Evolutionary conservation across 2,329 filamentous ascomycete genomes (phyloP), one percentile per base, ranked within the genome.

Genomic region (Pyricularia sp.): DNA sequence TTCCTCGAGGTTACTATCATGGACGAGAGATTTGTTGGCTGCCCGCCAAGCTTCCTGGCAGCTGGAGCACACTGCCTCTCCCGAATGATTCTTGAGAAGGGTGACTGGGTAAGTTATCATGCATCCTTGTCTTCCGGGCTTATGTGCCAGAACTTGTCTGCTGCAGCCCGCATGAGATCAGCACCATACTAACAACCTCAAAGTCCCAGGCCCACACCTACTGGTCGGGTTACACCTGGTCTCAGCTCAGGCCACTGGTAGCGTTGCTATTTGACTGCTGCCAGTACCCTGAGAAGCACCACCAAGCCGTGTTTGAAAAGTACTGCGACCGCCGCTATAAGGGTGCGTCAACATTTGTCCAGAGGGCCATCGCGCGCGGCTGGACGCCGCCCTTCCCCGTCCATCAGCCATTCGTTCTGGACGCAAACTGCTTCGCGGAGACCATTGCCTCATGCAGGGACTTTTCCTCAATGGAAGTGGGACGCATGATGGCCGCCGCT

Each of bases 1-100:
- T 97, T 99, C 80, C 85, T 99, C 30, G 95, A 99, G 78, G 87
- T 98, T 69, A 96, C 93, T 55, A 90, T 98, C 78, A 97, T 98
- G 93, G 95, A 99, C 77, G 94, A 98, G 83, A 91, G 94, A 25
- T 98, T 99, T 76, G 93, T 99, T 50, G 92, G 92, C 30, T 93
- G 91, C 74, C 91, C 92, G 36, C 92, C 94, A 2, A 97, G 94
- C 84, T 98, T 92, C 77, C 82, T 94, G 68, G 92, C 95, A 69
- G 95, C 95, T 23, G 94, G 92, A 31, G 92, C 95, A 28, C 95
- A 99, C 79, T 98, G 94, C 77, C 83, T 99, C 67, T 92, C 95
- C 59, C 90, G 94, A 70, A 79, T 94, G 75, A 92, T 99, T 84
- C 82, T 99, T 70, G 88, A 89, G 77, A 97, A 97, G 83, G 95